A percentile compares a stretch with the other conserved stretches of the same genome.
phyloP scores from a whole-genome alignment of 108 stramenopile genomes.

The Skeletonema grethae region DNA sequence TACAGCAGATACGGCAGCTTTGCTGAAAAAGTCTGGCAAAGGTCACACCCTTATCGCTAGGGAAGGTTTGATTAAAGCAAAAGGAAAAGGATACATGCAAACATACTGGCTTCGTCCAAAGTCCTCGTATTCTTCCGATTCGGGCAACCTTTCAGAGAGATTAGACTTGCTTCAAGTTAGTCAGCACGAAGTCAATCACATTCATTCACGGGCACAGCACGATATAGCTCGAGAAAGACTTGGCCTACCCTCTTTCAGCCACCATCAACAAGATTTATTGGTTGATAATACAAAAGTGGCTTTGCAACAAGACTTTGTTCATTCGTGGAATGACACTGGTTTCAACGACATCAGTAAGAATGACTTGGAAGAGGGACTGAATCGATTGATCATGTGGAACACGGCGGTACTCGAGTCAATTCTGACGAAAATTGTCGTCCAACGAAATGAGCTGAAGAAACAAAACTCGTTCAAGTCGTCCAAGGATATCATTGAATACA shows the following conservation, averaged over 20 bases:
- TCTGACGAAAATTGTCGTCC: slow-evolving; percentile 4
- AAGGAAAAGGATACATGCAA: slow-evolving; percentile 56
- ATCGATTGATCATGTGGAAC: slow-evolving; percentile 12
- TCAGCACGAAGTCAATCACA: slow-evolving; percentile 10
- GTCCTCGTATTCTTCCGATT: neutral
- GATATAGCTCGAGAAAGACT: slow-evolving; percentile 10
- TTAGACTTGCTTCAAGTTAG: neutral
- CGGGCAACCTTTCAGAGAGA: slow-evolving; percentile 5
- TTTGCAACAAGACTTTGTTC: neutral
- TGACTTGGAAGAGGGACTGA: neutral
- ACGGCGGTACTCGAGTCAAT: slow-evolving; percentile 10
- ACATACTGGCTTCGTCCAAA: slow-evolving; percentile 51
- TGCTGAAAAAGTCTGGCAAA: slow-evolving; percentile 42
- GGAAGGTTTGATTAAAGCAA: slow-evolving; percentile 39
- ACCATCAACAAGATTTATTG: neutral
- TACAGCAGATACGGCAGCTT: slow-evolving; percentile 47
- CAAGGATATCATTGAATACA: neutral
- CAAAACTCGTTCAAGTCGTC: slow-evolving; percentile 1
- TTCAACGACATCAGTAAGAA: slow-evolving; percentile 6
- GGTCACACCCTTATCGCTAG: slow-evolving; percentile 34
- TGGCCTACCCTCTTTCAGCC: slow-evolving; percentile 13
- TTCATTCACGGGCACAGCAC: slow-evolving; percentile 14
- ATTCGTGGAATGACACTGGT: slow-evolving; percentile 15
- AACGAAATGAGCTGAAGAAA: neutral
- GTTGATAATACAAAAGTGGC: neutral